Evolutionary conservation across 2,329 filamentous ascomycete species (phyloP).

Genomic region (Colletotrichum incanum): DNA sequence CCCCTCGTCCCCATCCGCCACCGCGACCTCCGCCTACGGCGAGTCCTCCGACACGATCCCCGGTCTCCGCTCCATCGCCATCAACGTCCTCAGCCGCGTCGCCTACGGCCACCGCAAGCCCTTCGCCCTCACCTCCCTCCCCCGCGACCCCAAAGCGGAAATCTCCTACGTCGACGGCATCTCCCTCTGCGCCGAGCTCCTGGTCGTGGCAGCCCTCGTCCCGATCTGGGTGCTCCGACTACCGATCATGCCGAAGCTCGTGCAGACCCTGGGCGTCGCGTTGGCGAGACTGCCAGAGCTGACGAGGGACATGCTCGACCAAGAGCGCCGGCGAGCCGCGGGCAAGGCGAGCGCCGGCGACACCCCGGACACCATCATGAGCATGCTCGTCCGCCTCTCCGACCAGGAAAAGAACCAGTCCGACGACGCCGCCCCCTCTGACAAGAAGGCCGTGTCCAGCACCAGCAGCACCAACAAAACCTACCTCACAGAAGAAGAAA

Average conservation of each 20-base stretch:
- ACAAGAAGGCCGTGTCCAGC: background rate
- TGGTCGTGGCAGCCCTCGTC: conserved; percentile 50
- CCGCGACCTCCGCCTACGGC: conserved; percentile 41
- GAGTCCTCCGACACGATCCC: conserved; percentile 49
- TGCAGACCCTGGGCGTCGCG: conserved; percentile 49
- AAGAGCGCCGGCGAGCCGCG: conserved; percentile 13
- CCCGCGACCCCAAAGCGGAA: conserved; percentile 29
- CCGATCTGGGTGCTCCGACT: conserved; percentile 47
- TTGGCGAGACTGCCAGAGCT: conserved; percentile 49
- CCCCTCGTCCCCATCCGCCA: background rate
- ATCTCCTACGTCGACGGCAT: conserved; percentile 53
- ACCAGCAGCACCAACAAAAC: conserved; percentile 1
- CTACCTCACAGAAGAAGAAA: conserved; percentile 45
- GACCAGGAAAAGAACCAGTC: conserved; percentile 46
- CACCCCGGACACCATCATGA: conserved; percentile 48
- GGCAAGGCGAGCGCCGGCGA: conserved; percentile 50
- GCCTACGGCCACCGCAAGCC: conserved; percentile 52
- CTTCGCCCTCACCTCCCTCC: conserved; percentile 48
- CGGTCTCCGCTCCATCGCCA: conserved; percentile 52
- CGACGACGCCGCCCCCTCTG: background rate
- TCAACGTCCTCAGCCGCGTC: conserved; percentile 55
- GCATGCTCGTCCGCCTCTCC: conserved; percentile 50
- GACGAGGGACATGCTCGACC: conserved; percentile 38
- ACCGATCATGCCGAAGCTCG: conserved; percentile 47
- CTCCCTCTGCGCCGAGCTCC: conserved; percentile 49